Evolutionary conservation across 371 early-diverging fungal genomes (phyloP), one percentile per base, ranked within the genome.

Genomic region (Smittium culicis): DNA sequence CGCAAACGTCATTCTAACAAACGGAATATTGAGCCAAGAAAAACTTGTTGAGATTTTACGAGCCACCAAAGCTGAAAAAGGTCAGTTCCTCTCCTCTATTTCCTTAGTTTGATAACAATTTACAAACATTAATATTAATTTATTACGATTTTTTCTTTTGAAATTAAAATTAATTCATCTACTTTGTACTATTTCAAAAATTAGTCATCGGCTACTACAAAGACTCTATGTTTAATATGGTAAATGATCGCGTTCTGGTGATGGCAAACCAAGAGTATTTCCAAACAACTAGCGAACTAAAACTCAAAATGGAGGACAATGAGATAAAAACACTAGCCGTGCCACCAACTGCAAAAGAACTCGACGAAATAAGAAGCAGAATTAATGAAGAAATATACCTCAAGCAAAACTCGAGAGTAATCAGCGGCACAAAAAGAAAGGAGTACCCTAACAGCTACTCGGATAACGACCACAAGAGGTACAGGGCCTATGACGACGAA

Each of bases 341-440:
- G 28, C 80, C 79, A 31, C 80, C 87, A 32, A 88, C 87, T 1
- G 81, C 86, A 14, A 85, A 84, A 72, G 87, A 89, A 66, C 67
- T 86, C 54, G 73, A 79, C 32, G 79, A 73, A 24, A 79, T 86
- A 20, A 82, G 84, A 54, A 69, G 65, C 28, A 71, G 72, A 34
- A 79, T 85, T 24, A 75, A 71, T 29, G 82, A 81, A 28, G 79
- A 81, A 34, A 79, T 83, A 31, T 80, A 82, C n/a, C 77, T 79
- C 17, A 82, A 81, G 65, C 79, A 79, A 65, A 75, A 77, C 20
- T 77, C 73, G 30, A 65, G 34, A n/a, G 74, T 71, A 33, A 79
- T 81, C 1, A 76, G 84, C 65, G 87, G 89, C 66, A 79, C 87
- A 82, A 76, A 73, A 68, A 71, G 74, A 27, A 68, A 71, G 31